phyloP scores from a whole-genome alignment of 805 yeast species.

The Candida insectalens region DNA sequence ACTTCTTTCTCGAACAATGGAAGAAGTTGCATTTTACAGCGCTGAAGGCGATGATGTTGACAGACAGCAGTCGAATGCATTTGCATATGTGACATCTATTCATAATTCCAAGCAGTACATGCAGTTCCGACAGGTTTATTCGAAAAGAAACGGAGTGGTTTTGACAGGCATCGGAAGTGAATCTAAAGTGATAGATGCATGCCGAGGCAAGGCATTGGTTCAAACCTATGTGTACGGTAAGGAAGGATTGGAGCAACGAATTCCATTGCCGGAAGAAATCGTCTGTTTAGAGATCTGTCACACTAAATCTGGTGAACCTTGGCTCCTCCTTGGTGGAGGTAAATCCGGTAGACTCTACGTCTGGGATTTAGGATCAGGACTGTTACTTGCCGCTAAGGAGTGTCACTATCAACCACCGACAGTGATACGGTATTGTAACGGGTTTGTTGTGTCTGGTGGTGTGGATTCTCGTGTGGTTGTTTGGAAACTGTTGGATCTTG shows the following conservation, averaged over 20 bases:
- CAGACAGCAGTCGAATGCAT: conserved; percentile 23
- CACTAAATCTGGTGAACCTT: conserved; percentile 18
- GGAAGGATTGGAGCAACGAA: conserved; percentile 63
- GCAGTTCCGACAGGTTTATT: conserved; percentile 43
- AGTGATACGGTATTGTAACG: conserved; percentile 50
- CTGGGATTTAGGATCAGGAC: conserved; percentile 81
- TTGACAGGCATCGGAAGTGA: conserved; percentile 37
- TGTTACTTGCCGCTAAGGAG: conserved; percentile 59
- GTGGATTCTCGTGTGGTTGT: conserved; percentile 69
- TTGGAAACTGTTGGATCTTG: conserved; percentile 62
- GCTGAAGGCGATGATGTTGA: conserved; percentile 36
- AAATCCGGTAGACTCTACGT: conserved; percentile 66
- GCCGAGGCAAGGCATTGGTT: conserved; percentile 62
- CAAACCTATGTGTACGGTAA: conserved; percentile 66
- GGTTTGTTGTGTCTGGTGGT: conserved; percentile 67
- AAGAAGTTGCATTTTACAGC: conserved; percentile 39
- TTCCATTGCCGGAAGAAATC: conserved; percentile 78
- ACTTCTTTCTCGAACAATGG: conserved; percentile 25
- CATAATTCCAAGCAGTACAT: conserved; percentile 39
- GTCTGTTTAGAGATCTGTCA: conserved; percentile 35
- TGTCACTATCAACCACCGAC: conserved; percentile 78
- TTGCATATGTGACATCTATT: conserved; percentile 30
- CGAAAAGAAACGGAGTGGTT: conserved; percentile 35
- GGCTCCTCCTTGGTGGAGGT: conserved; percentile 68
- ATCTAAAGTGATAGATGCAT: conserved; percentile 52